phyloP scores from a whole-genome alignment of 225 moss, liverwort and hornwort species.

The Thuidium tamariscinum region DNA sequence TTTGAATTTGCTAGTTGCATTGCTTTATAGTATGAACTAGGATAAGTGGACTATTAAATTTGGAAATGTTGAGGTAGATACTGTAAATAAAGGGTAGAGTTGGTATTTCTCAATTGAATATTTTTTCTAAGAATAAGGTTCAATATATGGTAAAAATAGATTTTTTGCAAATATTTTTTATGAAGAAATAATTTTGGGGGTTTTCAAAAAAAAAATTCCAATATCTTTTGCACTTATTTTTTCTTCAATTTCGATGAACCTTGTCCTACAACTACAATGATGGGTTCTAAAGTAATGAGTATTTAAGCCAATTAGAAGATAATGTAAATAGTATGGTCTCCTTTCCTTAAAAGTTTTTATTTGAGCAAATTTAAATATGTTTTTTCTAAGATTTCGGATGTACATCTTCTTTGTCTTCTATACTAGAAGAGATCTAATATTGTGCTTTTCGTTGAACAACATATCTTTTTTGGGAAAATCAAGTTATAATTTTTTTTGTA shows the following conservation, averaged over 20 bases:
- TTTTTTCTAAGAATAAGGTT: no score
- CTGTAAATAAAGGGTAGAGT: no score
- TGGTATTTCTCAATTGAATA: no score
- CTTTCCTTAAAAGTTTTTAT: not conserved
- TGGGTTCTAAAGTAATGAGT: accelerated
- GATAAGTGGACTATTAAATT: no score
- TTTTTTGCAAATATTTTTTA: no score
- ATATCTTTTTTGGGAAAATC: not conserved
- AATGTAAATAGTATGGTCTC: not conserved
- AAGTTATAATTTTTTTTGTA: not conserved
- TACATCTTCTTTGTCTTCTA: not conserved
- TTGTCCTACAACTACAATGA: no score
- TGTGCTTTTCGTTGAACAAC: not conserved
- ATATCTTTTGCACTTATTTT: no score
- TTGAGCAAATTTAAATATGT: not conserved
- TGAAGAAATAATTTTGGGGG: no score
- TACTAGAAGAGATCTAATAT: accelerated
- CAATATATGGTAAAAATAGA: no score
- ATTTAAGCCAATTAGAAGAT: accelerated
- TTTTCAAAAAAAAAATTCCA: no score
- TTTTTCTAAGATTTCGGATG: not conserved
- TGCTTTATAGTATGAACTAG: not conserved
- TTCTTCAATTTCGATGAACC: no score
- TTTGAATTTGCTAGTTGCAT: no score
- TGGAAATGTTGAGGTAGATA: not conserved